Percentiles rank a stretch among this genome's conserved stretches.
Conservation (phyloP, 371 early-diverging fungal genomes). For the Astathelohania contejeani region DNA sequence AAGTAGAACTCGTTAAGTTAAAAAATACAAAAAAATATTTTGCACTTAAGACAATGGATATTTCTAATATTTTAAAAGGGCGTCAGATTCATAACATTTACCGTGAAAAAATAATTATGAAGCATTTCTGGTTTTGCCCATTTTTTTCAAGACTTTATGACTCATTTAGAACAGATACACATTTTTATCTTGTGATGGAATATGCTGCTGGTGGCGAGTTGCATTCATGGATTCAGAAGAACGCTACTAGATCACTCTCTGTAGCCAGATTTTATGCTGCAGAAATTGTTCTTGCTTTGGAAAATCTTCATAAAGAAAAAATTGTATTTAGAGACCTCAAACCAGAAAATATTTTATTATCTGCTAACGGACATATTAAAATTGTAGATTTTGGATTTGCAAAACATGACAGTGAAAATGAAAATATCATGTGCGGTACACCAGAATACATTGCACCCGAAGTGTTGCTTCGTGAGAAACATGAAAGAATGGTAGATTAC, state of each 20-base stretch:
- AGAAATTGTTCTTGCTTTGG: conserved; percentile 79
- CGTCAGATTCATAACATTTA: conserved; percentile 69
- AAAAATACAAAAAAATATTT: conserved; percentile 60
- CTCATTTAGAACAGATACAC: conserved; percentile 52
- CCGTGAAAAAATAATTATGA: conserved; percentile 74
- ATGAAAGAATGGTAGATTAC: conserved; percentile 65
- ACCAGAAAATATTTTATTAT: conserved; percentile 52
- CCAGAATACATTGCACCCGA: conserved; percentile 88
- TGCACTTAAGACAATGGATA: conserved; percentile 85
- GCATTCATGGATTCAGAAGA: conserved; percentile 56
- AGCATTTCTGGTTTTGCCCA: conserved; percentile 58
- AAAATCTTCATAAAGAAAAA: conserved; percentile 76
- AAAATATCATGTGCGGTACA: conserved; percentile 77
- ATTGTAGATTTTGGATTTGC: conserved; percentile 53
- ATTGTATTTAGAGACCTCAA: conserved; percentile 64
- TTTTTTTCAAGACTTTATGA: conserved; percentile 35
- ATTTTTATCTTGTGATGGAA: conserved; percentile 61
- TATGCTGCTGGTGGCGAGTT: conserved; percentile 73
- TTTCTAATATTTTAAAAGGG: conserved; percentile 69
- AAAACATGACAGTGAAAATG: conserved; percentile 52
- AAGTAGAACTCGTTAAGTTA: conserved; percentile 80
- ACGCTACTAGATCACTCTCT: conserved; percentile 53
- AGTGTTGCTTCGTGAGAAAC: conserved; percentile 66
- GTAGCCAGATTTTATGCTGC: conserved; percentile 59
- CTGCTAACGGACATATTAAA: conserved; percentile 44